These are phyloP conservation scores for Russula foetens DNA, from an alignment of 768 basidiomycete species.

Conservation along the genomic window DNA sequence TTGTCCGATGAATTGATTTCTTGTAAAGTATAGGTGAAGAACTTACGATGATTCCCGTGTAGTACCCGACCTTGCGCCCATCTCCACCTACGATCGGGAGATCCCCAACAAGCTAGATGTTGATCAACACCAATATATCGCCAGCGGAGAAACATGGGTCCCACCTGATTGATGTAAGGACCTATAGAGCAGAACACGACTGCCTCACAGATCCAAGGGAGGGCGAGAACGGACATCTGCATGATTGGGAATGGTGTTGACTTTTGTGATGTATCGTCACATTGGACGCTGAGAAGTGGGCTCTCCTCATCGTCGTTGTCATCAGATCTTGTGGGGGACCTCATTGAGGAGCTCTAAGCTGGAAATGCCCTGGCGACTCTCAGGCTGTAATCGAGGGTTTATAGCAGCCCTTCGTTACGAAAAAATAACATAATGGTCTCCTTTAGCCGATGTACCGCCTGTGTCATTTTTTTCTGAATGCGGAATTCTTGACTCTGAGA, in stretches of 20 bases:
- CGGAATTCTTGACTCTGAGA: no score
- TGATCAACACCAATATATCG: no score
- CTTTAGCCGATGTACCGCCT: neutral
- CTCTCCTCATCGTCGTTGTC: neutral
- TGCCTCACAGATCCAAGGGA: conserved; percentile 39
- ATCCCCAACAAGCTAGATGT: conserved; percentile 35
- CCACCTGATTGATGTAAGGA: conserved; percentile 43
- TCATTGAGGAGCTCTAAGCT: neutral
- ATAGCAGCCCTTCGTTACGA: neutral
- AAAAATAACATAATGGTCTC: neutral
- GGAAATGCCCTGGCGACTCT: neutral
- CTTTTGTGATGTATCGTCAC: neutral
- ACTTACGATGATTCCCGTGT: conserved; percentile 42
- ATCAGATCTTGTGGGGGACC: no score
- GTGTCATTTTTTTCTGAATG: no score
- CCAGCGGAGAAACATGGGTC: neutral
- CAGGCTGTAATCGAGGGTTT: neutral
- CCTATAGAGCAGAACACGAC: conserved; percentile 39
- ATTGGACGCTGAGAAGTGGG: neutral
- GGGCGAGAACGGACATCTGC: conserved; percentile 37
- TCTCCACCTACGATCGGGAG: conserved; percentile 38
- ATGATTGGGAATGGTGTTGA: conserved; percentile 38
- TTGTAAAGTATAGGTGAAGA: conserved; percentile 6
- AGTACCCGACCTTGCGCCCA: conserved; percentile 39
- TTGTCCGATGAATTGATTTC: neutral